Percentiles rank a stretch among this genome's conserved stretches.
phyloP scores from a whole-genome alignment of 768 basidiomycete genomes.

The Pleurotus tuoliensis region DNA sequence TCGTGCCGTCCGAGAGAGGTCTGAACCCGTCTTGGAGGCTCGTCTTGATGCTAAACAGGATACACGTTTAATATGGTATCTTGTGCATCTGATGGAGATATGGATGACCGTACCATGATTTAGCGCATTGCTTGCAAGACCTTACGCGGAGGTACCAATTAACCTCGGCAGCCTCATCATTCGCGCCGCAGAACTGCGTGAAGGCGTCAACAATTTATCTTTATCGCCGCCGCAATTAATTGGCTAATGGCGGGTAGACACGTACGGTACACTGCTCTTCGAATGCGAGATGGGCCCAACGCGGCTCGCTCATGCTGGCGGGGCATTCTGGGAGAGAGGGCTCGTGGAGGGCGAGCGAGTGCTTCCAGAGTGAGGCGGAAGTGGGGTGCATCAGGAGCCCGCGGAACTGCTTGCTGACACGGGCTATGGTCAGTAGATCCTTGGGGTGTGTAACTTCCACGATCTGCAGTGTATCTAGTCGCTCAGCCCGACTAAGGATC shows the following conservation, averaged over 20 bases:
- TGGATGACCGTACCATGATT: neutral
- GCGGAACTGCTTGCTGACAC: neutral
- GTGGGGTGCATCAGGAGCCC: neutral
- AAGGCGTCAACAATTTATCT: too few species aligned
- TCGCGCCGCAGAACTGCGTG: neutral
- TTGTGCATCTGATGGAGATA: neutral
- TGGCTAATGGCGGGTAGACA: neutral
- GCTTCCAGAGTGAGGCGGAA: neutral
- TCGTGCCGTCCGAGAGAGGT: neutral
- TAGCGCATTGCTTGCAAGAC: neutral
- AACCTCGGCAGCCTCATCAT: neutral
- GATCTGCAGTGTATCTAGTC: neutral
- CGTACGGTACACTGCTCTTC: neutral
- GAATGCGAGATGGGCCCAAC: slow-evolving; percentile 2
- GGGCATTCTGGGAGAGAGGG: slow-evolving; percentile 2
- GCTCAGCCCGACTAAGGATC: too few species aligned
- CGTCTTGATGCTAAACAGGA: too few species aligned
- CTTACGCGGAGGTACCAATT: slow-evolving; percentile 5
- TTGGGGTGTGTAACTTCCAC: neutral
- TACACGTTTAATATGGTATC: too few species aligned
- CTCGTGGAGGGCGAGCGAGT: neutral
- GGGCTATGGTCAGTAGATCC: neutral
- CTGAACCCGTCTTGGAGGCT: neutral
- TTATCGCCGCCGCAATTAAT: too few species aligned
- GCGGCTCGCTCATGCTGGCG: neutral